A percentile compares a stretch with the other conserved stretches of the same genome.
These are phyloP conservation scores for Phaseolus lunatus DNA, from an alignment of 306 rosid species.

Conservation along the genomic window DNA sequence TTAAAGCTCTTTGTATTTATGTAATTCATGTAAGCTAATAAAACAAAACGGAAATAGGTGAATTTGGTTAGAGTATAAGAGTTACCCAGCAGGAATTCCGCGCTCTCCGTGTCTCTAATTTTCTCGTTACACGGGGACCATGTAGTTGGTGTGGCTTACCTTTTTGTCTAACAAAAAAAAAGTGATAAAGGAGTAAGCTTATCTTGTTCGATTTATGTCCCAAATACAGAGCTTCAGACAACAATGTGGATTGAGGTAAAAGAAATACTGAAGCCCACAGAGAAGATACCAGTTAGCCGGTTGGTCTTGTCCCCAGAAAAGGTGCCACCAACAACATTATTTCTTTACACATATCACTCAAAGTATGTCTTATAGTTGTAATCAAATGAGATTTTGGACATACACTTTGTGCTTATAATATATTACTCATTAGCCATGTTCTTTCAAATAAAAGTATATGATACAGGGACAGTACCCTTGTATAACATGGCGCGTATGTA, in stretches of 20 bases:
- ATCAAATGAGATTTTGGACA: neutral
- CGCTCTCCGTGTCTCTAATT: neutral
- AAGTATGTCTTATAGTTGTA: neutral
- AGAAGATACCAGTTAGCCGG: slow-evolving; percentile 14
- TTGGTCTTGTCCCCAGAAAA: slow-evolving; percentile 30
- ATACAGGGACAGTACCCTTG: neutral
- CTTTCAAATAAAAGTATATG: neutral
- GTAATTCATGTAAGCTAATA: neutral
- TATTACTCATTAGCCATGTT: neutral
- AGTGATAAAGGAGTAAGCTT: slow-evolving; percentile 9
- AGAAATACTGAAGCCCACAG: slow-evolving; percentile 1
- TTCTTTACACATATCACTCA: neutral
- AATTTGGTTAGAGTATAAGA: neutral
- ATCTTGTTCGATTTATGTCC: slow-evolving; percentile 39
- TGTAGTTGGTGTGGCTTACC: slow-evolving; percentile 27
- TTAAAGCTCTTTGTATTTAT: neutral
- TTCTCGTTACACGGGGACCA: neutral
- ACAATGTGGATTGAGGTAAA: slow-evolving; percentile 17
- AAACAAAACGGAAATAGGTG: neutral
- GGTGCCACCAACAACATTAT: slow-evolving; percentile 30
- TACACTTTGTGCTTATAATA: neutral
- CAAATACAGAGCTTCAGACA: slow-evolving; percentile 21
- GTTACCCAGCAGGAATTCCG: slow-evolving; percentile 27
- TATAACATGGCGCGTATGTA: slow-evolving; percentile 2
- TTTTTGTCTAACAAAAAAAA: slow-evolving; percentile 40